Conservation (phyloP, 2,329 filamentous ascomycete species). For the Cercospora nicotianae region DNA sequence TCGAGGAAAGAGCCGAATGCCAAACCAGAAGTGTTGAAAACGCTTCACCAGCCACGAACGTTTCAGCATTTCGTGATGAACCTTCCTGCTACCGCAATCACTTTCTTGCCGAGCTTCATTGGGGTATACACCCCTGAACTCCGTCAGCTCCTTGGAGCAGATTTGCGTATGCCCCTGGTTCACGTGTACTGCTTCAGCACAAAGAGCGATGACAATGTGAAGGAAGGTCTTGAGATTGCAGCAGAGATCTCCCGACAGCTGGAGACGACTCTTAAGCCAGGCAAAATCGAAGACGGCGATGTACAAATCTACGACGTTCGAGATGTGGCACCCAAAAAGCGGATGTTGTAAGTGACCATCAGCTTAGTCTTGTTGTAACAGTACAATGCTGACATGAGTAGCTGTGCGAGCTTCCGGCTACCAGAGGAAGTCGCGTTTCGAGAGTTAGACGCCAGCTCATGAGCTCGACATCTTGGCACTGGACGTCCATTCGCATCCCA, state of each 20-base stretch:
- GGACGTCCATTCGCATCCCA: not conserved
- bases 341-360: slow-evolving; percentile 66
- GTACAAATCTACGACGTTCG: slow-evolving; percentile 66
- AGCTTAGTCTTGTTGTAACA: not conserved
- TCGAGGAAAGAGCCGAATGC: slow-evolving; percentile 31
- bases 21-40: slow-evolving; percentile 41
- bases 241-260: slow-evolving; percentile 64
- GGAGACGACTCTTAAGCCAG: slow-evolving; percentile 57
- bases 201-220: slow-evolving; percentile 72
- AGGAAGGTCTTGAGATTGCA: slow-evolving; percentile 61
- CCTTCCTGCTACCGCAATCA: slow-evolving; percentile 82
- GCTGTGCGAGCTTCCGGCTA: slow-evolving; percentile 83
- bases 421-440: slow-evolving; percentile 69
- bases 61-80: slow-evolving; percentile 99
- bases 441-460: not conserved
- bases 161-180: slow-evolving; percentile 67
- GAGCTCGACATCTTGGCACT: not conserved
- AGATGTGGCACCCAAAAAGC: slow-evolving; percentile 88
- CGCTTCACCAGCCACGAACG: slow-evolving; percentile 61
- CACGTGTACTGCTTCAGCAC: slow-evolving; percentile 94
- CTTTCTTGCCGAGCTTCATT: slow-evolving; percentile 75
- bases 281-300: slow-evolving; percentile 54
- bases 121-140: slow-evolving; percentile 66
- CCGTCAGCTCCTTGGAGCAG: slow-evolving; percentile 26
- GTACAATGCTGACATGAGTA: slow-evolving; percentile 1